Conservation (phyloP, 768 basidiomycete species). For the Trichaptum fuscoviolaceum region DNA sequence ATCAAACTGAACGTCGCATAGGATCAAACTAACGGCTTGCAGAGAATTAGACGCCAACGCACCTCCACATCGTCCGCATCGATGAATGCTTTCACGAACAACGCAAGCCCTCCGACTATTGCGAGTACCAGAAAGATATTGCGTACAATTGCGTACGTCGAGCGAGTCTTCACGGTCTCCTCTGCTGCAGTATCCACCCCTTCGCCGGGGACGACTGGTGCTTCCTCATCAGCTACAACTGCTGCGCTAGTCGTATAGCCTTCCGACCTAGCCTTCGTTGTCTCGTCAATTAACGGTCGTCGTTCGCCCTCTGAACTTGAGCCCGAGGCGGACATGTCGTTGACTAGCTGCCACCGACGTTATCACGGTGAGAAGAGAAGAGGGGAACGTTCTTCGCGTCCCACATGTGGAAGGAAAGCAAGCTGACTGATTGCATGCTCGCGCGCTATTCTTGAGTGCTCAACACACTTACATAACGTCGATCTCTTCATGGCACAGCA, state of each 20-base stretch:
- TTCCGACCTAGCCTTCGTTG: not conserved
- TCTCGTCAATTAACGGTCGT: not conserved
- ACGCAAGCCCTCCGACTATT: not conserved
- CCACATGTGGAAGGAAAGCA: not conserved
- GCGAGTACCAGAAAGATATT: not conserved
- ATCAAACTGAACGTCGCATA: conserved; percentile 58
- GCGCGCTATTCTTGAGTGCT: not conserved
- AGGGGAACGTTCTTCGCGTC: not conserved
- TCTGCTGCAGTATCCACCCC: not conserved
- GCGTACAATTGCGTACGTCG: not conserved
- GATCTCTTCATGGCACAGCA: too few relatives aligned
- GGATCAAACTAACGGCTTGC: not conserved
- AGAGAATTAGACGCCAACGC: not conserved
- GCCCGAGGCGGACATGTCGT: not conserved
- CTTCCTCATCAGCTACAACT: not conserved
- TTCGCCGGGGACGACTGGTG: not conserved
- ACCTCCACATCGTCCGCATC: conserved; percentile 66
- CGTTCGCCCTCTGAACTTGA: not conserved
- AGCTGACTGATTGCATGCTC: conserved; percentile 1
- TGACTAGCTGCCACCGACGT: not conserved
- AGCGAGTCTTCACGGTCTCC: not conserved
- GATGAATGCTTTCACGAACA: conserved; percentile 62
- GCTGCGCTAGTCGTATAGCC: not conserved
- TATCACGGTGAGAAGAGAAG: not conserved
- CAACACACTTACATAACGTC: too few relatives aligned